Base-by-base conservation (phyloP, 2,329 filamentous ascomycete genomes). In the Fusarium sulawesiense region DNA sequence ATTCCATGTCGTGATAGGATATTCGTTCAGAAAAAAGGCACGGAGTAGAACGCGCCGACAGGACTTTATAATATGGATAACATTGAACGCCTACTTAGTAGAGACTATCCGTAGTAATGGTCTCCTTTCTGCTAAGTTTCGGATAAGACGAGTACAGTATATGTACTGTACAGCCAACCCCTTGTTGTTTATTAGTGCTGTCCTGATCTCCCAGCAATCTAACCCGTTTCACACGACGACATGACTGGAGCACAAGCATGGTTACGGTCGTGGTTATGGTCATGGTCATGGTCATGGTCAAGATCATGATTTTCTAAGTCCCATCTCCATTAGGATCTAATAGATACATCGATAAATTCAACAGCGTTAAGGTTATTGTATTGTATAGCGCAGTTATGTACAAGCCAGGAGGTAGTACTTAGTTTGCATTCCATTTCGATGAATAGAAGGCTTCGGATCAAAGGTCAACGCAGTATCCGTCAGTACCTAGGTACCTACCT, bases 141-240 rank as follows among this genome's bases (percentile, higher is more conserved):
- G 29, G 67, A 41, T 66, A 56, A 62, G 47, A 46, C 20, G 23
- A 49, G 14, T 23, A 41, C 37, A 20, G 12, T 29, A 29, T 12
- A 5, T 34, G 16, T 16, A 34, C 32, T 18, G 32, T 37, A 37
- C 16, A 11, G 0, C 16, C 16, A 37, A 4, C 14, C 66, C 66
- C 53, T 21, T 66, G 45, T 54, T 51, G 27, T 27, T 11, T 25
- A 25, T 25, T 32, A 69, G 57, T 70, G 29, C 66, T 53, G n/a
- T 12, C 50, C 40, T 61, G 42, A 54, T 61, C 57, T 69, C 45
- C 66, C 56, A 57, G 40, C 40, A 46, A 25, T 61, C 50, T 53
- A 40, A 13, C 30, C 42, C 30, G 44, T 56, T 37, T 45, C 49
- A 37, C 48, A 56, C 25, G 20, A 50, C 61, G 30, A 42, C 21